Evolutionary conservation across 148 eudicot species (phyloP).

Genomic region (Arbutus unedo): DNA sequence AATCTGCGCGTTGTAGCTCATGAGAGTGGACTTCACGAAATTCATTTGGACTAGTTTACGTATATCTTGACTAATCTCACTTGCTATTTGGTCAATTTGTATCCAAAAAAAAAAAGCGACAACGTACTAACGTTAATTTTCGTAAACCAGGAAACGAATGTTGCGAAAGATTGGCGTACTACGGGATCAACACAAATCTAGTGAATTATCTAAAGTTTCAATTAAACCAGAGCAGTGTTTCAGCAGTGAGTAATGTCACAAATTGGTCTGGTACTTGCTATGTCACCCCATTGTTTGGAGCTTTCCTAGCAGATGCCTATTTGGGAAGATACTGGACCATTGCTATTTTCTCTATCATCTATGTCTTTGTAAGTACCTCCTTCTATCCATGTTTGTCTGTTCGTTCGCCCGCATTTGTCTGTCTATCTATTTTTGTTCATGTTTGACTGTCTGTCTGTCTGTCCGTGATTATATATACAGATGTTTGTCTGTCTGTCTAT

Average conservation of each 20-base stretch:
- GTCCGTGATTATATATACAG: no score
- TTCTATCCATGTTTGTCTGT: not conserved
- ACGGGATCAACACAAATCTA: conserved; percentile 73
- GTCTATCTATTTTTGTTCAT: no score
- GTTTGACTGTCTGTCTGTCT: no score
- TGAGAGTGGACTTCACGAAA: no score
- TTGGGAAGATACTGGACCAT: conserved; percentile 73
- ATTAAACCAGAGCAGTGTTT: conserved; percentile 42
- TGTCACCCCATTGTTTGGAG: conserved; percentile 63
- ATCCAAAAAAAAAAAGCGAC: no score
- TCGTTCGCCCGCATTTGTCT: no score
- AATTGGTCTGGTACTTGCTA: conserved; percentile 85
- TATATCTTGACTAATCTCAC: no score
- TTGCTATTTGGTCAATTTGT: no score
- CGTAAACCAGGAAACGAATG: conserved; percentile 48
- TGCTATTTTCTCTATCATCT: conserved; percentile 56
- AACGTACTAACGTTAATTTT: not conserved
- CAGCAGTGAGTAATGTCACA: conserved; percentile 54
- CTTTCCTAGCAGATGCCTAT: conserved; percentile 72
- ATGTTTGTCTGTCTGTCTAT: no score
- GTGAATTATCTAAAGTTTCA: conserved; percentile 52
- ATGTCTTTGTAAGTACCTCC: conserved; percentile 43
- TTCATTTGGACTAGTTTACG: no score
- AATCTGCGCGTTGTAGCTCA: no score
- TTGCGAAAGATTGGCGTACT: conserved; percentile 80